Evolutionary conservation across 2,329 filamentous ascomycete genomes (phyloP), one percentile per base, ranked within the genome.

Genomic region (Diplocarpon rosae): DNA sequence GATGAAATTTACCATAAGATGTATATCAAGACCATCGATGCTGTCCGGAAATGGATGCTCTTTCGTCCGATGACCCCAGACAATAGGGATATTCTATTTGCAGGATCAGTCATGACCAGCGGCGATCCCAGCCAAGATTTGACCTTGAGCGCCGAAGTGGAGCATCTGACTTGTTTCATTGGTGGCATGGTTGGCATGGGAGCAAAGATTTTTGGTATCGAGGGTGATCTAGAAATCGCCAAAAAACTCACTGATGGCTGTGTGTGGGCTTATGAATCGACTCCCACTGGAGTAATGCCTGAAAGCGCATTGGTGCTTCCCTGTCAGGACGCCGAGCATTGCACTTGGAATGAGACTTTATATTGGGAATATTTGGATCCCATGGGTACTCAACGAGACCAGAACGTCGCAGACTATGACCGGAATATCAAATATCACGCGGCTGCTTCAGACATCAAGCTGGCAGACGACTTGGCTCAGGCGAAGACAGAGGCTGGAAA

Each of bases 1-100:
- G 76, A 81, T 50, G 66, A 72, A 27, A 84, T 87, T 59, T 93
- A 93, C 62, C 69, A 72, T 49, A 73, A 72, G 15, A 74, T 94
- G 64, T 87, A 93, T 59, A 70, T 81, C 46, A 75, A 75, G 45
- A 74, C 78, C 3, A 74, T 81, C 27, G 75, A 81, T 5, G 78
- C 78, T 0, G 76, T 82, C 30, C 83, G 83, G 52, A 72, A 86
- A 52, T 73, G 84, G 61, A 70, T 94, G 9, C 75, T 94, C 46
- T 94, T 78, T 64, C 75, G 82, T 5, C 87, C 88, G 0, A 83
- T 92, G 76, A 73, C 78, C 15, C 73, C 78, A 6, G 68, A 72
- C 6, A 69, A 75, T 42, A 75, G 75, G 41, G 76, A 90, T 48
- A 75, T 92, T n/a, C 70, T 92, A 2, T 78, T 92, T 49, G 76